Percentiles rank a stretch among this genome's conserved stretches.
Conservation (phyloP, 441 rosid genomes). For the Metrosideros polymorpha region DNA sequence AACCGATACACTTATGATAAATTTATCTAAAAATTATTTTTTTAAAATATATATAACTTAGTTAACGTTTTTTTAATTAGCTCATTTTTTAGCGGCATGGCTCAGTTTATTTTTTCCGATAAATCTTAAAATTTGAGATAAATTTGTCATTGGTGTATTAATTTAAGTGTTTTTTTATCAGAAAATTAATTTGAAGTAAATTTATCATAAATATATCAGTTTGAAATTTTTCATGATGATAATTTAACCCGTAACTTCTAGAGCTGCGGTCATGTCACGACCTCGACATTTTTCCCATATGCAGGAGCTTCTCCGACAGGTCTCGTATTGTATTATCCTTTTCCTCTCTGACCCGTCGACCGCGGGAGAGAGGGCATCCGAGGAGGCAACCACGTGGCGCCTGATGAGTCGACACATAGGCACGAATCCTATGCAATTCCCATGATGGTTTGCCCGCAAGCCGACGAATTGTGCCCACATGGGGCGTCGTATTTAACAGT, state of each 20-base stretch:
- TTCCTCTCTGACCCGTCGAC: background rate
- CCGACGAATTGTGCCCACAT: conserved; percentile 23
- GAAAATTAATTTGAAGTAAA: no score
- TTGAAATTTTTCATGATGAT: no score
- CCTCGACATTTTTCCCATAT: background rate
- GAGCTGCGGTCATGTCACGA: background rate
- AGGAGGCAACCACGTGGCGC: conserved; percentile 22
- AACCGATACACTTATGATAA: no score
- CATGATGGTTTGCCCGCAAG: background rate
- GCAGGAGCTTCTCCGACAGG: background rate
- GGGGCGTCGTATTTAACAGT: background rate
- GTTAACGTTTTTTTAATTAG: no score
- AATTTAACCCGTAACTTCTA: background rate
- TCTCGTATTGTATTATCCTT: background rate
- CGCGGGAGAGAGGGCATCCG: conserved; percentile 7
- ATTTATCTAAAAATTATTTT: no score
- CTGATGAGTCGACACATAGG: background rate
- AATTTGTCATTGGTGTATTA: no score
- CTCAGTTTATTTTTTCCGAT: no score
- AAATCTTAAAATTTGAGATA: no score
- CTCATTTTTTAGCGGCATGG: no score
- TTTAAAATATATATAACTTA: no score
- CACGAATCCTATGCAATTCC: background rate
- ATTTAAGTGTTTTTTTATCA: no score
- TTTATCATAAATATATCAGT: no score